Percentiles rank a stretch among this genome's conserved stretches.
phyloP scores from a whole-genome alignment of 345 rosid species.

The Heritiera fomes region DNA sequence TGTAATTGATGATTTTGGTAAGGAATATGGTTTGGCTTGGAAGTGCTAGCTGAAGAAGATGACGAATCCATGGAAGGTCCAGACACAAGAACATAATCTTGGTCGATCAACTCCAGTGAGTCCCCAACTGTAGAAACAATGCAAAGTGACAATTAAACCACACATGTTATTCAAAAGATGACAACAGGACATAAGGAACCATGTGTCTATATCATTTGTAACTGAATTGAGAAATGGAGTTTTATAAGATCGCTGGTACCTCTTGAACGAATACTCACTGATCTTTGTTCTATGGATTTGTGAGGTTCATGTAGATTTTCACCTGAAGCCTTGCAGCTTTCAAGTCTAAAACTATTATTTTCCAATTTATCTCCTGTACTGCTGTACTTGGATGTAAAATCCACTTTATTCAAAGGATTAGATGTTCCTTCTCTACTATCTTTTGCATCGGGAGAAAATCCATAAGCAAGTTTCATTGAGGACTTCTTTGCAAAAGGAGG shows the following conservation, averaged over 20 bases:
- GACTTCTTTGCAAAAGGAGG: constrained; percentile 47
- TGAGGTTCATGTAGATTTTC: constrained; percentile 46
- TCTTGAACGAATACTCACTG: constrained; percentile 35
- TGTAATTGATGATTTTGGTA: no score
- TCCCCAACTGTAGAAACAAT: background rate
- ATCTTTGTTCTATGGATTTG: constrained; percentile 48
- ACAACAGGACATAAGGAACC: background rate
- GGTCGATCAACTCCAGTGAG: no score
- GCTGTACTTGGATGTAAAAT: no score
- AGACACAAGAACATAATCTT: no score
- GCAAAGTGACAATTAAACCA: constrained; percentile 16
- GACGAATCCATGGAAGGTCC: no score
- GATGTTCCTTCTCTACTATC: no score
- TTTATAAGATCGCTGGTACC: constrained; percentile 45
- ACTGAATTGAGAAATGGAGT: constrained; percentile 13
- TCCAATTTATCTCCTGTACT: no score
- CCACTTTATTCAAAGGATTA: no score
- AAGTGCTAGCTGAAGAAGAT: no score
- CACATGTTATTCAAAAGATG: constrained; percentile 7
- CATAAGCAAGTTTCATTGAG: no score
- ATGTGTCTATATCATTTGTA: background rate
- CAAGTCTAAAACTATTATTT: constrained; percentile 42
- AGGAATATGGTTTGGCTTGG: no score
- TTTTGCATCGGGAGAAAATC: no score
- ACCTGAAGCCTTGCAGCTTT: constrained; percentile 37